Base-by-base conservation (phyloP, 805 yeast genomes). In the Saccharomyces eubayanus region DNA sequence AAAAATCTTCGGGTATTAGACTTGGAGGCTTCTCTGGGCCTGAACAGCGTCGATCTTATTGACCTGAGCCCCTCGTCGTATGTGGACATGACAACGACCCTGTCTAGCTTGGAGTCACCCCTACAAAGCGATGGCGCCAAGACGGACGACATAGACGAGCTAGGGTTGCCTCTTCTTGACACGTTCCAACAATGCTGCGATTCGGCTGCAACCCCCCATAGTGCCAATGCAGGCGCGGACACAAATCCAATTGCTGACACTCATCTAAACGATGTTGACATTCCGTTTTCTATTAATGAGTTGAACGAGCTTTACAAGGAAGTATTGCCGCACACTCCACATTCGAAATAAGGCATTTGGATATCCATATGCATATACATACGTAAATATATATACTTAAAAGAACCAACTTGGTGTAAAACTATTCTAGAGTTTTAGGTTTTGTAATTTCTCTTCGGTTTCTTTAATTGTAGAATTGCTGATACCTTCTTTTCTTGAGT, bases 401-500 rank as follows among this genome's bases (percentile, higher is more conserved):
- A 36, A 36, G 24, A 11, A 21, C 24, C 9, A 6, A n/a, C 11
- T 6, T 12, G 43, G 8, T 16, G 20, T 8, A 16, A 6, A 36
- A n/a, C 12, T 16, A 36, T 3, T 16, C 9, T 16, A 36, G 20
- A 36, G 24, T 36, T 36, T 36, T 16, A 36, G 9, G 43, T 16
- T 36, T 9, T 36, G 20, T 36, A 36, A 9, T 8, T 36, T 36
- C 20, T 36, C 11, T 6, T 36, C 43, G 9, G 43, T 16, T 21
- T 36, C 43, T 16, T 36, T 16, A 6, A 36, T 36, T 36, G 43
- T 16, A 6, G 43, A 36, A 16, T 36, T 10, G 43, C 24, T 36
- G 5, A 36, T 36, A 8, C 43, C 53, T 28, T 55, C 54, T 43
- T 58, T 55, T 16, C 59, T 56, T 2, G 63, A 60, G 46, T 55